Percentiles rank a stretch among this genome's conserved stretches.
These are phyloP conservation scores for Pseudocercospora fuligena DNA, from an alignment of 2,329 filamentous ascomycete species.

Conservation along the genomic window DNA sequence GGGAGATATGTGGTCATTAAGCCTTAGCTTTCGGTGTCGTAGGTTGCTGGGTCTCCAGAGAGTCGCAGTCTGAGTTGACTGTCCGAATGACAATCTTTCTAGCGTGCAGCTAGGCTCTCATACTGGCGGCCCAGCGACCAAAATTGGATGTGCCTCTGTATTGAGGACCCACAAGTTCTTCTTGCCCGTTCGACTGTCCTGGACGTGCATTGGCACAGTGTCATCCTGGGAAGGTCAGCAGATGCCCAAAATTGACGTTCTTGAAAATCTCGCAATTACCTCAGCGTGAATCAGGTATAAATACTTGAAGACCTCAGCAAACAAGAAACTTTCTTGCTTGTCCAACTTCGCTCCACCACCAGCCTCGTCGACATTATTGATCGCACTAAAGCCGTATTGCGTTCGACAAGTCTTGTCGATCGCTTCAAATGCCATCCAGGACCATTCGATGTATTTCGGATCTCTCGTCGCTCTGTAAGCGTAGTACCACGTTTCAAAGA, in stretches of 20 bases:
- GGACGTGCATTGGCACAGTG: constrained; percentile 24
- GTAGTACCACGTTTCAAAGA: constrained; percentile 42
- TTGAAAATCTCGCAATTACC: no score
- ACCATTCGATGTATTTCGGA: constrained; percentile 37
- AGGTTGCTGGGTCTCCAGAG: no score
- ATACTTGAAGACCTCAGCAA: constrained; percentile 38
- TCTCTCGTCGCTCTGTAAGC: constrained; percentile 38
- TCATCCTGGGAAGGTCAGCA: constrained; percentile 22
- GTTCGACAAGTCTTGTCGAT: constrained; percentile 34
- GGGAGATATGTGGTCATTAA: constrained; percentile 18
- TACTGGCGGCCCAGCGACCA: constrained; percentile 23
- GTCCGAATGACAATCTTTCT: no score
- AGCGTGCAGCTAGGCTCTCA: no score
- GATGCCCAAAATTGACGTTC: no score
- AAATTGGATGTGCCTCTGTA: constrained; percentile 40
- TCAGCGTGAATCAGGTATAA: constrained; percentile 31
- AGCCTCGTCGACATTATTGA: constrained; percentile 31
- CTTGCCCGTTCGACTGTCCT: constrained; percentile 25
- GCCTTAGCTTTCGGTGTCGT: neutral
- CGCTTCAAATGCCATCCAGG: constrained; percentile 33
- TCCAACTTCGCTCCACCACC: constrained; percentile 31
- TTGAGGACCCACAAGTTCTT: constrained; percentile 40
- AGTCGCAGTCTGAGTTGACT: no score
- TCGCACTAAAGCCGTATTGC: constrained; percentile 33
- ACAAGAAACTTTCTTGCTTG: constrained; percentile 32